Base-by-base conservation (phyloP, 2,329 filamentous ascomycete genomes). In the Scedosporium aurantiacum region DNA sequence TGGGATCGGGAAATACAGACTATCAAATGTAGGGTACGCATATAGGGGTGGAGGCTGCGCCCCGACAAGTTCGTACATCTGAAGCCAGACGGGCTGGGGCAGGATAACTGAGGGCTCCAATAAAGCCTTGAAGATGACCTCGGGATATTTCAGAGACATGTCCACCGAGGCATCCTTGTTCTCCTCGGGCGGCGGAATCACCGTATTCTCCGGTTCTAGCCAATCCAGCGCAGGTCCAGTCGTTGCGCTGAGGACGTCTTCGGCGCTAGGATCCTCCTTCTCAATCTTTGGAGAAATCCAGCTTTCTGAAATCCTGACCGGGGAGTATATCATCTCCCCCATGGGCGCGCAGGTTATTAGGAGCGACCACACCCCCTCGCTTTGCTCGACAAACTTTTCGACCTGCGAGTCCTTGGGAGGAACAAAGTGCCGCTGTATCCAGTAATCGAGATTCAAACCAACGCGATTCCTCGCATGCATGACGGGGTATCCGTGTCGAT, bases 381-480 rank as follows among this genome's bases (percentile, higher is more conserved):
- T 69, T 5, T 76, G 71, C 27, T 75, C 71, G 37, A 73, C 71
- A 32, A 74, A 71, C 10, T 69, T 67, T 18, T 76, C 70, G 37
- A 75, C 71, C 18, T 72, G 70, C 56, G 72, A 71, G 56, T 66
- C 71, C 2, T 67, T 69, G 5, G 72, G 71, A 2, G 70, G 73
- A 16, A 83, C 71, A 56, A 81, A 76, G 56, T 82, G 78, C 61
- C 78, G 76, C 66, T 87, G 80, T 71, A 84, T 86, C 90, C 90
- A 94, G 70, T 93, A 95, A 65, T 91, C 87, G 45, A 94, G 67
- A 57, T 82, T 84, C 61, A 93, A 74, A 1, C 90, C 90, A 27
- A 93, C 75, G 58, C 80, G 82, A 23, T 81, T 80, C 58, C 84
- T 78, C 14, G 81, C 80, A 72, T 94, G 88, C 81, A 93, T 88